Percentiles rank a stretch among this genome's conserved stretches.
phyloP scores from a whole-genome alignment of 805 yeast genomes.

The Torulaspora gathmanii region DNA sequence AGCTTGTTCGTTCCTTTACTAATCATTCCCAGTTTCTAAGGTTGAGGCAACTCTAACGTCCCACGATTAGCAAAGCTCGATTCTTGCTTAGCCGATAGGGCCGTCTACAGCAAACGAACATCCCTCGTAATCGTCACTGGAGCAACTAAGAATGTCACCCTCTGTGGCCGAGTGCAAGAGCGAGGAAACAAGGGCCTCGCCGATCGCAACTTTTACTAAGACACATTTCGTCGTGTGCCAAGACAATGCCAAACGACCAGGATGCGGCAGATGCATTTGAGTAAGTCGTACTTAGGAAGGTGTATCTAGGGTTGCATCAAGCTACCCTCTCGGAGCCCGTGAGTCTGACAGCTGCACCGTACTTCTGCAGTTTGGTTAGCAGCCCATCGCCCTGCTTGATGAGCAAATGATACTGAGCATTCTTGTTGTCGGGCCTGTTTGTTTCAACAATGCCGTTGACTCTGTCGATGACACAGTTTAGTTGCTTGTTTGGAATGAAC shows the following conservation, averaged over 20 bases:
- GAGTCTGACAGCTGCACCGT: conserved; percentile 93
- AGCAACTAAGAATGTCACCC: not conserved
- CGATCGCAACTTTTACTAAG: not conserved
- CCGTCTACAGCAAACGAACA: not conserved
- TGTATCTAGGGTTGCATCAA: not conserved
- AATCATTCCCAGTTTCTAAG: no score
- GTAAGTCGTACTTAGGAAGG: not conserved
- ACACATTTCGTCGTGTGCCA: not conserved
- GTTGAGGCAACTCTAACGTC: no score
- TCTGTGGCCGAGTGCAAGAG: no score
- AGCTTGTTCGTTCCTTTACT: no score
- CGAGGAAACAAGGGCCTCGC: not conserved
- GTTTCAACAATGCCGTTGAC: conserved; percentile 95
- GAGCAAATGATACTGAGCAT: conserved; percentile 82
- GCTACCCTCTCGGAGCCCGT: conserved; percentile 78
- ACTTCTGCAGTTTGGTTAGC: conserved; percentile 90
- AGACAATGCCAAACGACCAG: not conserved
- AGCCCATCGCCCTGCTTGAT: conserved; percentile 90
- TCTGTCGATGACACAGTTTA: conserved; percentile 92
- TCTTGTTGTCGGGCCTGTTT: conserved; percentile 93
- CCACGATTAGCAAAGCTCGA: not conserved
- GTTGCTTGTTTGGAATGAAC: conserved; percentile 87
- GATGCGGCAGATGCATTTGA: not conserved
- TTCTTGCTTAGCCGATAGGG: not conserved
- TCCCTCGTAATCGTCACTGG: not conserved